Evolutionary conservation across 2,329 filamentous ascomycete genomes (phyloP), one percentile per base, ranked within the genome.

Genomic region (Thelonectria blattea): DNA sequence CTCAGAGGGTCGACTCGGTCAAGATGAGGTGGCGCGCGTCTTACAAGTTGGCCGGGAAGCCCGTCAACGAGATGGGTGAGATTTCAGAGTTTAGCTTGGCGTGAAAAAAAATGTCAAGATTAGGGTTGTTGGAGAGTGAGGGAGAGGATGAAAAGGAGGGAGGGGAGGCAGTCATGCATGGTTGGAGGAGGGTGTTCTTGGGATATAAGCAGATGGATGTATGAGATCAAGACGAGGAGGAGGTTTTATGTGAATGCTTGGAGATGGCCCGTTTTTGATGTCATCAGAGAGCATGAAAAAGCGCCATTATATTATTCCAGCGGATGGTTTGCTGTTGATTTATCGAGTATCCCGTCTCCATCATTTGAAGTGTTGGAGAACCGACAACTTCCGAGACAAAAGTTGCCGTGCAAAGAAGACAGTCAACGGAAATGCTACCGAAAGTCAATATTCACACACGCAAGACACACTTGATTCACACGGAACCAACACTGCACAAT

Each of bases 11-110:
- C 1, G 88, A 87, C 58, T 84, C 82, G n/a, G 88, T 96, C 62
- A 96, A 96, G 79, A 86, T 99, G 78, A 83, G 95, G 64, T 99
- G 93, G 91, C 91, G 92, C 69, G 87, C 91, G 24, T 87, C 89
- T 5, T 98, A 97, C 77, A 87, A 85, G 70, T 74, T 95, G 12
- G 90, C 86, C 3, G 82, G 78, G 3, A 85, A 88, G 71, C 73
- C 82, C 62, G 89, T 87, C 73, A 89, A 90, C 61, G 92, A 97
- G 78, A 92, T 90, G 80, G 94, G 94, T 5, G 91, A 94, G 78
- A 89, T 98, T 67, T 81, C 90, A 11, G 88, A 91, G 64, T 85
- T 97, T 71, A 89, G 88, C 43, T 85, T 97, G 71, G 85, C 87
- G 69, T 95, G 63, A 68, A 54, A 42, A 52, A 53, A 18, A 37